These are phyloP conservation scores for Mycena floridula DNA, from an alignment of 768 basidiomycete species.

Conservation along the genomic window DNA sequence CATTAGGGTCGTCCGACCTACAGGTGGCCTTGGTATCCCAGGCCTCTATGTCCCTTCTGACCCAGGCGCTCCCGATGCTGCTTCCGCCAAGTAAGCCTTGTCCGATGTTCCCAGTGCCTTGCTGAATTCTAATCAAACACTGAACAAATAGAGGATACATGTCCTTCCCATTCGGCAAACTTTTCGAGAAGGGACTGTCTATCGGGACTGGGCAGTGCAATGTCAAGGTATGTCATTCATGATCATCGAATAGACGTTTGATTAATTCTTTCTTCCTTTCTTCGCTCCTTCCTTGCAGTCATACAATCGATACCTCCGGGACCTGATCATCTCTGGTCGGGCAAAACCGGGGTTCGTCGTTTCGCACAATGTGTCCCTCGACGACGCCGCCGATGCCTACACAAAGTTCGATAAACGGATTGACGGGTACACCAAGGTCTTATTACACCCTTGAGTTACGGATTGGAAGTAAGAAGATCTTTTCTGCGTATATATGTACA, in stretches of 20 bases:
- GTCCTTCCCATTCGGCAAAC: slow-evolving; percentile 44
- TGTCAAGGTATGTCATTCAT: slow-evolving; percentile 32
- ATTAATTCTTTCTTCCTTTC: too few relatives aligned
- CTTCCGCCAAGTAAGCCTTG: slow-evolving; percentile 45
- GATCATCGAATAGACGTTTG: too few relatives aligned
- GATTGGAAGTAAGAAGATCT: too few relatives aligned
- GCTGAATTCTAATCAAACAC: too few relatives aligned
- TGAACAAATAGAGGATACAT: too few relatives aligned
- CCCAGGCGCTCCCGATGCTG: slow-evolving; percentile 48
- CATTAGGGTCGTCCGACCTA: slow-evolving; percentile 45
- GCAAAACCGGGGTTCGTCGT: slow-evolving; percentile 52
- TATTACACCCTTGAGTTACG: slow-evolving; percentile 43
- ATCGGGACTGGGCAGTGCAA: slow-evolving; percentile 53
- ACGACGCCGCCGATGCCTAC: slow-evolving; percentile 44
- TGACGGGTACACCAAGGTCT: slow-evolving; percentile 48
- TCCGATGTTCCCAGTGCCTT: too few relatives aligned
- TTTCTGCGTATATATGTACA: too few relatives aligned
- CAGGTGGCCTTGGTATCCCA: slow-evolving; percentile 53
- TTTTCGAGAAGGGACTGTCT: slow-evolving; percentile 52
- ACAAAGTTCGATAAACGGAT: slow-evolving; percentile 48
- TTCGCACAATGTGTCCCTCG: slow-evolving; percentile 44
- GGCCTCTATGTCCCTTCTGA: slow-evolving; percentile 52
- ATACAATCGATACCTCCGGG: slow-evolving; percentile 48
- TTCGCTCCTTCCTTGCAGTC: slow-evolving; percentile 19
- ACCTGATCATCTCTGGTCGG: slow-evolving; percentile 45